Base-by-base conservation (phyloP, 2,329 filamentous ascomycete genomes). In the Neobulgaria alba region DNA sequence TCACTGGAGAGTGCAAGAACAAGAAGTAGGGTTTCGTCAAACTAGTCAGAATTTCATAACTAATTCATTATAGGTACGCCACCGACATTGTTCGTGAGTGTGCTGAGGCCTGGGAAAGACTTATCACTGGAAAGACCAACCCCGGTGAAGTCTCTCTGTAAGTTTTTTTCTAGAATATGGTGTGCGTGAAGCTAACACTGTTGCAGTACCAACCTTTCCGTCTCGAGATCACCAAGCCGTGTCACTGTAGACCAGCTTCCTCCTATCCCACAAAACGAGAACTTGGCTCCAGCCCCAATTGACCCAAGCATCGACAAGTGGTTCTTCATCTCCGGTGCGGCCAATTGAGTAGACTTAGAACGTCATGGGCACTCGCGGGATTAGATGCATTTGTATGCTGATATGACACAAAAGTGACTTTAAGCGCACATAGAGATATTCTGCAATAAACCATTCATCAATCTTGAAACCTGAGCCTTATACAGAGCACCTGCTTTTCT, bases 1-100 rank as follows among this genome's bases (percentile, higher is more conserved):
- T 98, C 76, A 95, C 89, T 46, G 92, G 92, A 73, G 92, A 98
- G 77, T 96, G 90, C 85, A 98, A 98, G 84, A 98, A 98, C 82
- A 94, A 89, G 81, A 87, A 84, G 84, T 88, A 57, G 52, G 75
- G 56, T 14, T 8, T 29, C 32, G 4, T n/a, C 15, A 4, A 29
- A 3, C 2, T 26, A 12, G 7, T 30, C 12, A 18, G 21, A 10
- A 21, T 16, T 19, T 8, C 17, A 21, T 10, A 5, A 23, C 46
- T 57, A 46, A 53, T 23, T 18, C 7, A 31, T 10, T 30, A n/a
- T 21, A 85, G 81, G 58, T 95, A 96, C 67, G 92, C 92, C 65
- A 83, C 84, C 66, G 92, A 98, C 51, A 85, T 98, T 61, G 79
- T 98, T 64, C 85, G 82, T 55, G 92, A 98, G 76, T 96, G 92